Evolutionary conservation across 257 asterid genomes (phyloP).

Genomic region (Solanum ossicruentum): DNA sequence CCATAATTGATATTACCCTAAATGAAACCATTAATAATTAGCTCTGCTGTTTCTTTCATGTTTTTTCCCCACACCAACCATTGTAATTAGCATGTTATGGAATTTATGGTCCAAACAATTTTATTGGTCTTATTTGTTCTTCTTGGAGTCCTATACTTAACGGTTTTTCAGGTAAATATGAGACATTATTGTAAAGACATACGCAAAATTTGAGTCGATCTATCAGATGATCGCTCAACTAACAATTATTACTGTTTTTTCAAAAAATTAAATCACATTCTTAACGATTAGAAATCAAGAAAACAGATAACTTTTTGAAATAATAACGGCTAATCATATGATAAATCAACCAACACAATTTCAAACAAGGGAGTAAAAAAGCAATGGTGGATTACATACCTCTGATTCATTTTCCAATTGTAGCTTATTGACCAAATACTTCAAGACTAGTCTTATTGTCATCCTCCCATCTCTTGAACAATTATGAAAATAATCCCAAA

Average conservation of each 20-base stretch:
- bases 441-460: conserved; percentile 68
- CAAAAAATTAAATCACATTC: neutral
- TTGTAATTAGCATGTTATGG: neutral
- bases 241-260: neutral
- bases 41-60: conserved; percentile 53
- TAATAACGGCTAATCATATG: neutral
- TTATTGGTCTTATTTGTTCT: neutral
- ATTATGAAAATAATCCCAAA: neutral
- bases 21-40: conserved; percentile 11
- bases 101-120: conserved; percentile 14
- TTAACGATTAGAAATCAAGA: neutral
- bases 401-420: conserved; percentile 78
- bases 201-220: neutral
- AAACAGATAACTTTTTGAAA: neutral
- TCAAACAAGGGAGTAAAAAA: neutral
- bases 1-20: neutral
- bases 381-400: conserved; percentile 34
- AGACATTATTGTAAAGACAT: neutral
- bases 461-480: conserved; percentile 69
- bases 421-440: conserved; percentile 80
- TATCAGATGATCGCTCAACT: neutral
- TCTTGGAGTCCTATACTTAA: neutral
- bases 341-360: neutral
- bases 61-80: conserved; percentile 12
- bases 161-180: neutral